These are phyloP conservation scores for Durotheca rogersii DNA, from an alignment of 495 filamentous ascomycete genomes.

Conservation along the genomic window DNA sequence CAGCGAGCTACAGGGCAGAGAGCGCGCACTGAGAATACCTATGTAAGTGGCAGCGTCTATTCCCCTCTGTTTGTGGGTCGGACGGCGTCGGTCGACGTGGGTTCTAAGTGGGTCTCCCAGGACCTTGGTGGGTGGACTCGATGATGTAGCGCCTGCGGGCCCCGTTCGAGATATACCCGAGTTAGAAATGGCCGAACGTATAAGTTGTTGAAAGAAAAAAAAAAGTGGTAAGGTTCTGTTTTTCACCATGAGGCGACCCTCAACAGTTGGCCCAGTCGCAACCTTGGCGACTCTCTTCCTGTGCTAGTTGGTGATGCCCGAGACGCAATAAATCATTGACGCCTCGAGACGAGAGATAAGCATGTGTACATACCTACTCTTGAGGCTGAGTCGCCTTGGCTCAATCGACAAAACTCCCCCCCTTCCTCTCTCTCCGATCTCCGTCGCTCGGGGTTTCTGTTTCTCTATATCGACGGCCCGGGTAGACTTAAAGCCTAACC, in stretches of 20 bases:
- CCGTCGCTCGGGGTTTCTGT: slow-evolving; percentile 16
- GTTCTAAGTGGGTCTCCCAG: slow-evolving; percentile 22
- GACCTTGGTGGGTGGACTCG: slow-evolving; percentile 13
- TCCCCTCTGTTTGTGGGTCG: slow-evolving; percentile 23
- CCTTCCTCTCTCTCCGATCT: slow-evolving; percentile 5
- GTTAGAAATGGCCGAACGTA: too few relatives aligned
- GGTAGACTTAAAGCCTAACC: slow-evolving; percentile 8
- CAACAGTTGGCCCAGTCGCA: slow-evolving; percentile 21
- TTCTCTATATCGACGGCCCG: slow-evolving; percentile 7
- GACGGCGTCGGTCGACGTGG: slow-evolving; percentile 19
- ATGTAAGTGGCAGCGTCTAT: too few relatives aligned
- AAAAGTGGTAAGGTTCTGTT: slow-evolving; percentile 15
- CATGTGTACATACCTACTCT: too few relatives aligned
- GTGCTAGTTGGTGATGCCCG: background rate
- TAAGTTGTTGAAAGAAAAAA: too few relatives aligned
- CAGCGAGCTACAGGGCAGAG: background rate
- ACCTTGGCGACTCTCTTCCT: slow-evolving; percentile 19
- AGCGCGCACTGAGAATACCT: background rate
- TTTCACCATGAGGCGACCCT: slow-evolving; percentile 15
- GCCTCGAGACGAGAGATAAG: slow-evolving; percentile 19
- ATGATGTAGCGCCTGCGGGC: slow-evolving; percentile 29
- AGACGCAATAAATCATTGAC: slow-evolving; percentile 2
- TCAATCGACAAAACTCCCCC: slow-evolving; percentile 5
- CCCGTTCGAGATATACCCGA: too few relatives aligned
- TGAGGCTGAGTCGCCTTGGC: slow-evolving; percentile 23